Conservation (phyloP, 1,284 basidiomycete species). For the Rhizopogon hawkerae region DNA sequence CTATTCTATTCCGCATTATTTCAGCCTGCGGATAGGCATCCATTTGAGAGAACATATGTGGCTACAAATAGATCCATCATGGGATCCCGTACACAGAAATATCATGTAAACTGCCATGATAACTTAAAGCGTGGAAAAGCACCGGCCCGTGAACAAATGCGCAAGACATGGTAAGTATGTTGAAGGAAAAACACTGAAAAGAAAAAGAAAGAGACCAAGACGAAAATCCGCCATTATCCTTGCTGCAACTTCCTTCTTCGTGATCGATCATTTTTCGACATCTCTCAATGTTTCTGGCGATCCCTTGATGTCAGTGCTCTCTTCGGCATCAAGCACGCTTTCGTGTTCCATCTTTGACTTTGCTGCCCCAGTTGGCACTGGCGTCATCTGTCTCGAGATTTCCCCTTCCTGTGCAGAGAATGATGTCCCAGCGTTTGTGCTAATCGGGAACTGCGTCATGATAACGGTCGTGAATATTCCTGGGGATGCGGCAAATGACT, state of each 20-base stretch:
- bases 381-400: not conserved
- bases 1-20: too few species aligned
- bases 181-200: too few species aligned
- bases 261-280: not conserved
- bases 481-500: not conserved
- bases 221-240: not conserved
- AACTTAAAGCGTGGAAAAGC: too few species aligned
- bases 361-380: not conserved
- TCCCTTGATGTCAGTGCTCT: not conserved
- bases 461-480: conserved; percentile 9
- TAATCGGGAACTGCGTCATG: not conserved
- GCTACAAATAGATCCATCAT: too few species aligned
- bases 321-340: conserved; percentile 2
- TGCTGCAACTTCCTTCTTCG: not conserved
- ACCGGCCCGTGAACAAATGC: too few species aligned
- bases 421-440: not conserved
- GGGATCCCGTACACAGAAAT: too few species aligned
- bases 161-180: too few species aligned
- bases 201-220: too few species aligned
- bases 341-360: not conserved
- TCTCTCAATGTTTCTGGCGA: not conserved
- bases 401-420: not conserved
- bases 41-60: too few species aligned
- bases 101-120: too few species aligned
- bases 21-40: too few species aligned